Conservation (phyloP, 2,329 filamentous ascomycete genomes). For the Aspergillus sp. region DNA sequence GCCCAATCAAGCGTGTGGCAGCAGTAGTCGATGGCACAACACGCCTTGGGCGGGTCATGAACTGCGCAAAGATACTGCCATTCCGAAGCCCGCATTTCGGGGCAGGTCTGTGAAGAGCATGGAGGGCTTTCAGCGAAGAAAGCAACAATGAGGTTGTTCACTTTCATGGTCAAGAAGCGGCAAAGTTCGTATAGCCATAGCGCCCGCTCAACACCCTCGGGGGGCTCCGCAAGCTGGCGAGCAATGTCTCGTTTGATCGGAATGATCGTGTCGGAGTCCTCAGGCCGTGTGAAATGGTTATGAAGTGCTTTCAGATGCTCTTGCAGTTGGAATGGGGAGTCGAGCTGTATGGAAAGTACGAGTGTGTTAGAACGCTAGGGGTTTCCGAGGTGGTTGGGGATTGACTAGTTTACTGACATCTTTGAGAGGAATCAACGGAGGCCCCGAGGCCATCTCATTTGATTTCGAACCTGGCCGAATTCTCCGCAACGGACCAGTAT, state of each 20-base stretch:
- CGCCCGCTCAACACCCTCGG: constrained; percentile 76
- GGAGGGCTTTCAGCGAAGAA: constrained; percentile 89
- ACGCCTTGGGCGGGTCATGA: constrained; percentile 93
- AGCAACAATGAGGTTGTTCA: constrained; percentile 86
- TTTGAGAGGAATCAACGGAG: constrained; percentile 78
- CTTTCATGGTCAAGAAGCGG: constrained; percentile 91
- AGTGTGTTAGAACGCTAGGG: constrained; percentile 2
- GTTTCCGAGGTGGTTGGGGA: background rate
- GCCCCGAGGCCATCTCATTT: constrained; percentile 89
- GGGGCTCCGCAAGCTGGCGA: constrained; percentile 72
- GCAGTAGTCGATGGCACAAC: constrained; percentile 98
- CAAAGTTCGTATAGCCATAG: constrained; percentile 98
- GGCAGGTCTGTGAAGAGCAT: constrained; percentile 85
- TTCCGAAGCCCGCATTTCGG: constrained; percentile 97
- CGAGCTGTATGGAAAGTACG: constrained; percentile 61
- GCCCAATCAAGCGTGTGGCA: constrained; percentile 99
- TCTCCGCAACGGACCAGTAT: constrained; percentile 74
- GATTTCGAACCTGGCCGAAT: constrained; percentile 91
- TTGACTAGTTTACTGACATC: constrained; percentile 60
- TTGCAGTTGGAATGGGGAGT: constrained; percentile 95
- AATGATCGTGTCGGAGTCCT: constrained; percentile 57
- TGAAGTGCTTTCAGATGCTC: constrained; percentile 94
- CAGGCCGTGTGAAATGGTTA: constrained; percentile 71
- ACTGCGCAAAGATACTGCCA: constrained; percentile 99
- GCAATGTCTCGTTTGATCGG: constrained; percentile 78